Conservation (phyloP, 768 basidiomycete species). For the Suillus lakei region DNA sequence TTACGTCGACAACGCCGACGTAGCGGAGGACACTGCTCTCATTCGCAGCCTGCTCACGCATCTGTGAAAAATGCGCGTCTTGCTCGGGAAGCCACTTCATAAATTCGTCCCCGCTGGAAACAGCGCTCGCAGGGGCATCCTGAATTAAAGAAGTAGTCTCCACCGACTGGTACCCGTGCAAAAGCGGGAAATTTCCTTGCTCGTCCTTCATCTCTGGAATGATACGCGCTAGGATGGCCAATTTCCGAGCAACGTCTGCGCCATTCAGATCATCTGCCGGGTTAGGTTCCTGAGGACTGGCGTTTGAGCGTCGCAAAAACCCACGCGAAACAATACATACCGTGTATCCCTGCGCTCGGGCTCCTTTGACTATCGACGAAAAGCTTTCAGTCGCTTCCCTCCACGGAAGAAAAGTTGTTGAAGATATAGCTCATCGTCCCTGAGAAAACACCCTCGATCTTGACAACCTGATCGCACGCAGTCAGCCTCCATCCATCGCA, state of each 20-base stretch:
- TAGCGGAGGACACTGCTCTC: constrained; percentile 90
- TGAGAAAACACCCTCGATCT: constrained; percentile 97
- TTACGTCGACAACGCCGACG: constrained; percentile 91
- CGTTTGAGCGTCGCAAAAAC: not conserved
- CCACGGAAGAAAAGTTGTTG: constrained; percentile 87
- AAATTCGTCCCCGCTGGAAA: constrained; percentile 82
- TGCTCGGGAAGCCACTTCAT: constrained; percentile 78
- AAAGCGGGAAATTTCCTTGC: constrained; percentile 42
- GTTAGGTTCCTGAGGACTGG: constrained; percentile 80
- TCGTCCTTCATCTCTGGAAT: constrained; percentile 46
- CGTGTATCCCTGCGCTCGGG: constrained; percentile 94
- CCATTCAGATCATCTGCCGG: constrained; percentile 97
- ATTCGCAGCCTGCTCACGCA: constrained; percentile 77
- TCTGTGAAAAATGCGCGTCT: constrained; percentile 75
- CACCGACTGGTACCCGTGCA: constrained; percentile 82
- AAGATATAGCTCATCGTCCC: constrained; percentile 99
- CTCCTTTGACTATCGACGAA: constrained; percentile 86
- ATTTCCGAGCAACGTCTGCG: constrained; percentile 95
- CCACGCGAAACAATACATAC: constrained; percentile 45
- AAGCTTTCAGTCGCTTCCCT: constrained; percentile 74
- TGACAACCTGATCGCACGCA: constrained; percentile 57
- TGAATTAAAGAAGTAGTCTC: constrained; percentile 88
- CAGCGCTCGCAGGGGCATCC: constrained; percentile 58
- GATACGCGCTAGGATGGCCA: constrained; percentile 91
- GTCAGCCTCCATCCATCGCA: constrained; percentile 8